Base-by-base conservation (phyloP, 2,329 filamentous ascomycete species). In the Dactylellina sp. region DNA sequence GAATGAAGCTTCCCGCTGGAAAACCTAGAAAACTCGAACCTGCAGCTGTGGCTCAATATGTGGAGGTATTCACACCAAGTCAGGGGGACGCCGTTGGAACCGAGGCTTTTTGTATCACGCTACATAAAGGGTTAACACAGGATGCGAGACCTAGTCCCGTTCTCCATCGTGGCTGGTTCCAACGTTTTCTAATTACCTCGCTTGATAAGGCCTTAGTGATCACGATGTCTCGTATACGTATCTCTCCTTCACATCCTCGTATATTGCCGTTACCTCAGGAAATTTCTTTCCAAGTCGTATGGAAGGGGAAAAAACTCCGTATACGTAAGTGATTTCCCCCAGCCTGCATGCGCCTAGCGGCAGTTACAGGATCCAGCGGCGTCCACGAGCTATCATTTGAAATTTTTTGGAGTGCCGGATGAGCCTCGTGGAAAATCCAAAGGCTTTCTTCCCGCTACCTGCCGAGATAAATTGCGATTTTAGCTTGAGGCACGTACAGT, bases 391-490 rank as follows among this genome's bases (percentile, higher is more conserved):
- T 2, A 53, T 9, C 2, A 53, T 53, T 53, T 53, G 12, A n/a
- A 53, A 37, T 53, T 35, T 20, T 35, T 20, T 2, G 44, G 44
- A 32, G 5, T 40, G 4, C 37, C 11, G n/a, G n/a, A 49, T 49
- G 46, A 9, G 46, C 22, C 46, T 49, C 37, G 9, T 40, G 37
- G n/a, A 12, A 16, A 12, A 40, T 32, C n/a, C 12, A 24, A 20
- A 18, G 18, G 18, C 46, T 25, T 20, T 24, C 12, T 40, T 55
- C 35, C 49, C 50, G 50, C 50, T 9, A 55, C 9, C 37, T 55
- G 35, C 50, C 50, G 50, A 40, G n/a, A 40, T 39, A 24, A 28
- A 55, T 55, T 55, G 50, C 50, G 50, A 55, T 22, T 39, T 39
- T 39, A 55, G 37, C 37, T 40, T 24, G 37, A 55, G 39, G 4